phyloP scores from a whole-genome alignment of 2,329 filamentous ascomycete genomes.

The Allantophomopsis cytisporea region DNA sequence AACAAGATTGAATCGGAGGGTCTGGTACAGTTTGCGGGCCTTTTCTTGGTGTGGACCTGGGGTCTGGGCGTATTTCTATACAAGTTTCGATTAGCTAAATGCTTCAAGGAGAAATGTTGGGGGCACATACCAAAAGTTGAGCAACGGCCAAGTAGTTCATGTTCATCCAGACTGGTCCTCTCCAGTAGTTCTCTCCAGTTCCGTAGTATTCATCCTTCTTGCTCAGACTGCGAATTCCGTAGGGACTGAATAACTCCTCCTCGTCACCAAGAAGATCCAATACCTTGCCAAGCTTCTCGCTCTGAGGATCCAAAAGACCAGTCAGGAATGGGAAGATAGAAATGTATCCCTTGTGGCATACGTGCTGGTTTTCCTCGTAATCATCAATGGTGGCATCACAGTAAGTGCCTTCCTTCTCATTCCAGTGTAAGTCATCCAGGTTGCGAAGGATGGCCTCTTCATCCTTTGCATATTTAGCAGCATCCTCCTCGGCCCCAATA shows the following conservation, averaged over 20 bases:
- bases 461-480: slow-evolving; percentile 54
- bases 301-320: slow-evolving; percentile 62
- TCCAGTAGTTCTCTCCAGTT: slow-evolving; percentile 94
- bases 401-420: slow-evolving; percentile 64
- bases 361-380: slow-evolving; percentile 77
- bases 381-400: slow-evolving; percentile 94
- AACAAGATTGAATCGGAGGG: slow-evolving; percentile 72
- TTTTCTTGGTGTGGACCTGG: slow-evolving; percentile 53
- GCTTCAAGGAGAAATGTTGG: slow-evolving; percentile 4
- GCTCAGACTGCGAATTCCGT: slow-evolving; percentile 83
- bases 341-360: slow-evolving; percentile 95
- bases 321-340: slow-evolving; percentile 86
- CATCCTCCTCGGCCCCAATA: slow-evolving; percentile 67
- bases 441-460: slow-evolving; percentile 71
- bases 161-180: slow-evolving; percentile 87
- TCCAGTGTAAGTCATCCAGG: slow-evolving; percentile 90
- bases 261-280: slow-evolving; percentile 70
- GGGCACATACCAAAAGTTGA: slow-evolving; percentile 57
- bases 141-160: slow-evolving; percentile 84
- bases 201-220: slow-evolving; percentile 72
- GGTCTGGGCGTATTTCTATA: slow-evolving; percentile 42
- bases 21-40: slow-evolving; percentile 61
- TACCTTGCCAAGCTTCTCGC: slow-evolving; percentile 59
- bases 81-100: not conserved
- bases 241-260: slow-evolving; percentile 77